Evolutionary conservation across 345 rosid species (phyloP), one percentile per base, ranked within the genome.

Genomic region (Citrus trifoliata): DNA sequence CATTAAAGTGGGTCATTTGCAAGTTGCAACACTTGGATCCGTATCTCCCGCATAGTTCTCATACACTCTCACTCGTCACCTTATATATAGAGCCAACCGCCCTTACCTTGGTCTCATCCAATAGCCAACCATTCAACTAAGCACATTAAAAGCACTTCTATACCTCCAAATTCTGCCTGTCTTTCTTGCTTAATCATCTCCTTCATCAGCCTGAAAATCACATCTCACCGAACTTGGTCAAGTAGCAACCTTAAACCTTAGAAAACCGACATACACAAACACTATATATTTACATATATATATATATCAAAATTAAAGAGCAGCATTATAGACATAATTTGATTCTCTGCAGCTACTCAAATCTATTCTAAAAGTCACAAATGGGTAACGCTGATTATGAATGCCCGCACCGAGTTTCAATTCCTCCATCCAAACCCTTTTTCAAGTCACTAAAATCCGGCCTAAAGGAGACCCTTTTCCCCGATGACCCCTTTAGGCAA

Each of bases 401-500:
- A 70, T 75, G 85, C 74, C 88, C 80, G 8, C 91, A 73, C 78
- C 82, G 84, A 60, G 95, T 94, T 24, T 85, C 88, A 35, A 82
- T 94, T 82, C 99, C 98, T 10, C 86, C 90, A 53, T 69, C 97
- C 24, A 92, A 90, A 60, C 93, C 99, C 4, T 93, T 93, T 82
- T 51, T 90, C 40, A 80, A 83, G 80, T 89, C 98, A n/a, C 83
- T 96, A 25, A 82, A 82, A 78, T 74, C 88, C 53, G 87, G 82
- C 81, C 81, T 96, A 53, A 93, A 88, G 68, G 99, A 96, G 83
- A 94, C 98, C 40, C 80, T 93, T 80, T 93, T 96, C 81, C 99
- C 98, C 0, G 99, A 94, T 68, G 98, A 96, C 81, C 99, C 98
- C 10, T 85, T 96, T 40, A 83, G 89, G 61, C 98, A 93, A 76